These are phyloP conservation scores for Omphalotus olearius DNA, from an alignment of 1,284 basidiomycete species.

Conservation along the genomic window DNA sequence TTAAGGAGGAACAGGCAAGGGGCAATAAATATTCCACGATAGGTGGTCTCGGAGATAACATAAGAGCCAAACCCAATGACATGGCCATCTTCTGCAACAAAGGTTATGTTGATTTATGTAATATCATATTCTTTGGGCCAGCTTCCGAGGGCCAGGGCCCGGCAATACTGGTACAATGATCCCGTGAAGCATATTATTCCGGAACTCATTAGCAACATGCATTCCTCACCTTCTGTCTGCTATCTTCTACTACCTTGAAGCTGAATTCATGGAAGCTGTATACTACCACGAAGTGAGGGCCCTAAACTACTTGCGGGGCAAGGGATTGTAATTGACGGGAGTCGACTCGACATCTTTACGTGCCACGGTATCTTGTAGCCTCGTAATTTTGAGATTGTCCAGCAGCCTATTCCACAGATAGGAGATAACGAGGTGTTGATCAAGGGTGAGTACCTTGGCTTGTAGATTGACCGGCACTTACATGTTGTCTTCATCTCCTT, in stretches of 20 bases:
- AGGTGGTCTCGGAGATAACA: no score
- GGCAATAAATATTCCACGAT: no score
- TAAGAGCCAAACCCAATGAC: no score
- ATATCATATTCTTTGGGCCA: no score
- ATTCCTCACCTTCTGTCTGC: neutral
- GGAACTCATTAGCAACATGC: neutral
- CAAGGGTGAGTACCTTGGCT: constrained; percentile 42
- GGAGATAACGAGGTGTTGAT: constrained; percentile 65
- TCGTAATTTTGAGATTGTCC: constrained; percentile 56
- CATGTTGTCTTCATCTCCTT: neutral
- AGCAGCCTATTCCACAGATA: constrained; percentile 58
- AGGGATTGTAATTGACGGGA: neutral
- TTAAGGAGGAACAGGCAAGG: no score
- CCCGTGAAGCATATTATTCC: no score
- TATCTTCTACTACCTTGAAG: neutral
- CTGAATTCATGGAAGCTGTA: constrained; percentile 8
- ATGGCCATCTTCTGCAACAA: no score
- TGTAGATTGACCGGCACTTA: no score
- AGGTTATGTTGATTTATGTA: no score
- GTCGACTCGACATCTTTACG: neutral
- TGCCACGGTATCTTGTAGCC: constrained; percentile 35
- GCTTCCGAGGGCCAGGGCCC: no score
- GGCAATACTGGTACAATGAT: no score
- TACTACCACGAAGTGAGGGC: constrained; percentile 12
- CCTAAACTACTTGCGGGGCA: neutral